Evolutionary conservation across 805 yeast species (phyloP).

Genomic region (Metschnikowia henanensis): DNA sequence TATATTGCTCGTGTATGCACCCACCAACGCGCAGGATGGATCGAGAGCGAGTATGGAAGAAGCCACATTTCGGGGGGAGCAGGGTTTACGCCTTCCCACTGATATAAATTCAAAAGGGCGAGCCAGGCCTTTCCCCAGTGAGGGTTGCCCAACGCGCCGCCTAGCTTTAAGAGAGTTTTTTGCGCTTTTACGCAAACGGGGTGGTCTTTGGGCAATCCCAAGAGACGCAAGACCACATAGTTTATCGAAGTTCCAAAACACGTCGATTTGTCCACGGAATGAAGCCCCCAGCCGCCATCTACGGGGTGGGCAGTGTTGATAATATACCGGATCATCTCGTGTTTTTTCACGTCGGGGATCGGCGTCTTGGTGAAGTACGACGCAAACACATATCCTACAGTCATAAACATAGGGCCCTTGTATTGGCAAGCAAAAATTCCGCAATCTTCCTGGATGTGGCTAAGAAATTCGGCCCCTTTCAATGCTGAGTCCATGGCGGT

Average conservation of each 20-base stretch:
- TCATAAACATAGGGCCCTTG: slow-evolving; percentile 98
- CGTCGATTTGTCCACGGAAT: slow-evolving; percentile 88
- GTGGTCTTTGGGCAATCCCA: slow-evolving; percentile 76
- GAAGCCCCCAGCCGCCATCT: slow-evolving; percentile 99
- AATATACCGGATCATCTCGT: slow-evolving; percentile 79
- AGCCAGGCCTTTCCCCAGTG: slow-evolving; percentile 99
- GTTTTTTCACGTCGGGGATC: slow-evolving; percentile 62
- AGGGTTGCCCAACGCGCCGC: slow-evolving; percentile 89
- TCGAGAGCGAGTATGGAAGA: slow-evolving; percentile 75
- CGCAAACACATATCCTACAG: slow-evolving; percentile 81
- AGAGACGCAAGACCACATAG: slow-evolving; percentile 74
- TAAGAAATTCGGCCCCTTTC: slow-evolving; percentile 73
- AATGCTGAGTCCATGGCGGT: slow-evolving; percentile 61
- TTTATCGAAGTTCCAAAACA: slow-evolving; percentile 93
- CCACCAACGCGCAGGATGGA: slow-evolving; percentile 99
- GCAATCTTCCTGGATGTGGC: slow-evolving; percentile 63
- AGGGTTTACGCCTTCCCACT: slow-evolving; percentile 98
- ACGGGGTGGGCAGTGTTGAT: slow-evolving; percentile 95
- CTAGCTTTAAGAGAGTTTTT: slow-evolving; percentile 62
- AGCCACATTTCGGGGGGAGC: slow-evolving; percentile 96
- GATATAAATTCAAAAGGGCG: slow-evolving; percentile 73
- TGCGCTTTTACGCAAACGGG: slow-evolving; percentile 79
- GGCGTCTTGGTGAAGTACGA: slow-evolving; percentile 66
- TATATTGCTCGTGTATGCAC: slow-evolving; percentile 95
- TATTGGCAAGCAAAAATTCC: slow-evolving; percentile 93